Conservation (phyloP, 257 asterid species). For the Scutellaria minor region DNA sequence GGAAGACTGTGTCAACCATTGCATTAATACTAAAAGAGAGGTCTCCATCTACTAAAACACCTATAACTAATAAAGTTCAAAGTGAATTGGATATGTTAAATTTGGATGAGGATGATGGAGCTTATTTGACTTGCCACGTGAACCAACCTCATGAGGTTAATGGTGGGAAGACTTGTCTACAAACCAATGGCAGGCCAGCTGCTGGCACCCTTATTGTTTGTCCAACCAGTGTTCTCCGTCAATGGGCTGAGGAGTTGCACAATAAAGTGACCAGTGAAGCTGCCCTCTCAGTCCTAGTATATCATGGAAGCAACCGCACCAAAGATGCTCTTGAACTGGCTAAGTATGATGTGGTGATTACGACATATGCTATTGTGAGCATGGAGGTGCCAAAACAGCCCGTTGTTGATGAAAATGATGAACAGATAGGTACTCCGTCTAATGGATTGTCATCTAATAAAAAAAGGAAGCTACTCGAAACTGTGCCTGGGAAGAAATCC, state of each 20-base stretch:
- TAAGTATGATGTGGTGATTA: conserved; percentile 89
- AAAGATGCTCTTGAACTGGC: conserved; percentile 88
- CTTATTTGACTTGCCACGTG: conserved; percentile 39
- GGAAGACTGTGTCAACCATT: conserved; percentile 91
- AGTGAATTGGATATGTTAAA: conserved; percentile 66
- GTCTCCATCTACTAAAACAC: conserved; percentile 63
- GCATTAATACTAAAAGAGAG: conserved; percentile 88
- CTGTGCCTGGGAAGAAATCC: conserved; percentile 48
- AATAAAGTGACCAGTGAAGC: conserved; percentile 86
- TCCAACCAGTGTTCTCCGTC: conserved; percentile 97
- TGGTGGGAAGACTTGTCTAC: conserved; percentile 42
- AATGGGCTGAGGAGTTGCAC: conserved; percentile 91
- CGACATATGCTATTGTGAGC: conserved; percentile 96
- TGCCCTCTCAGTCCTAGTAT: conserved; percentile 80
- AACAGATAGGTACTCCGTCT: conserved; percentile 45
- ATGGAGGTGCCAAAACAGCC: conserved; percentile 99
- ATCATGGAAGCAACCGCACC: conserved; percentile 89
- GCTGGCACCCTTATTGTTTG: conserved; percentile 98
- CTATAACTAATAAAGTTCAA: conserved; percentile 45
- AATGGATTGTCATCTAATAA: conserved; percentile 50
- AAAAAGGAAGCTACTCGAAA: conserved; percentile 66
- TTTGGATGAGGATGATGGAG: conserved; percentile 71
- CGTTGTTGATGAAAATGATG: conserved; percentile 69
- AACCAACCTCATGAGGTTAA: conserved; percentile 47
- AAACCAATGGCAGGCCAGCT: conserved; percentile 72